These are phyloP conservation scores for Strobilomyces echinocephalus DNA, from an alignment of 768 basidiomycete species.

Conservation along the genomic window DNA sequence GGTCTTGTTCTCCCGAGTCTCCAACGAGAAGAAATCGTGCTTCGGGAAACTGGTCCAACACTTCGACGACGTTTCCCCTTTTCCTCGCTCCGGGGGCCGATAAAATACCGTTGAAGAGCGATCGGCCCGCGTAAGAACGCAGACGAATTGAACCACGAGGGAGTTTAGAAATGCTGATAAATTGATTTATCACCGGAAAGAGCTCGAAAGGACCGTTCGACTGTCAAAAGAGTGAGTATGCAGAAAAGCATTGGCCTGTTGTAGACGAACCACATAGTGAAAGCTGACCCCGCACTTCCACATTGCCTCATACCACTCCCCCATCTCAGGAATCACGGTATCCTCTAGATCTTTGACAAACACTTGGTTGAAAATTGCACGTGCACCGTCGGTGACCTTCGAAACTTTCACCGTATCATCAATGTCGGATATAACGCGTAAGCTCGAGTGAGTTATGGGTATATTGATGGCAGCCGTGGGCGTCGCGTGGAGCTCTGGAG, in stretches of 20 bases:
- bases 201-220: conserved; percentile 88
- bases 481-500: conserved; percentile 36
- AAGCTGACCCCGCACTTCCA: conserved; percentile 70
- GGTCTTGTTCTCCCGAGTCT: conserved; percentile 91
- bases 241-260: neutral
- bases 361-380: conserved; percentile 83
- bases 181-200: conserved; percentile 71
- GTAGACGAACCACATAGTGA: conserved; percentile 76
- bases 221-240: conserved; percentile 34
- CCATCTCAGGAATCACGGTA: conserved; percentile 77
- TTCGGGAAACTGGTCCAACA: conserved; percentile 68
- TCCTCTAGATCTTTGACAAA: conserved; percentile 85
- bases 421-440: conserved; percentile 88
- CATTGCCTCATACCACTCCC: conserved; percentile 69
- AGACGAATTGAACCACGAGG: conserved; percentile 76
- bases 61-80: conserved; percentile 71
- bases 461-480: conserved; percentile 30
- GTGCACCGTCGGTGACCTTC: conserved; percentile 71
- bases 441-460: conserved; percentile 54
- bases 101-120: conserved; percentile 78
- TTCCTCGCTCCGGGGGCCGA: conserved; percentile 82
- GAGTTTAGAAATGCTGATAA: conserved; percentile 63
- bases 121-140: conserved; percentile 80
- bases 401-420: conserved; percentile 80
- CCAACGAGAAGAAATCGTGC: conserved; percentile 82